Evolutionary conservation across 805 yeast species (phyloP).

Genomic region (Yamadazyma laniorum): DNA sequence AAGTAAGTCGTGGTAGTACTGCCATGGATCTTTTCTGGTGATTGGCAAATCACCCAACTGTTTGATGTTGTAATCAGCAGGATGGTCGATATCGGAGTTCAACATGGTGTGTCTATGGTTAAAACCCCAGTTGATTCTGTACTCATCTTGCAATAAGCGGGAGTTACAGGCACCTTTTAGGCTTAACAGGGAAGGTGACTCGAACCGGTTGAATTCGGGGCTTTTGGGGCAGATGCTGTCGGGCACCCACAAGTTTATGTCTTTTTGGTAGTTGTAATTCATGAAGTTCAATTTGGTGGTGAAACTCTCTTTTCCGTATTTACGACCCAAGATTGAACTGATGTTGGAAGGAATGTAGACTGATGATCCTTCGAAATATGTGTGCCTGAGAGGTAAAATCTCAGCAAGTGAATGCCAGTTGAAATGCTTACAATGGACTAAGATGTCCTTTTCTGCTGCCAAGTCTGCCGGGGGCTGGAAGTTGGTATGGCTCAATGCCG

Average conservation of each 20-base stretch:
- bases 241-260: conserved; percentile 47
- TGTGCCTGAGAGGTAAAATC: conserved; percentile 33
- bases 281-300: conserved; percentile 26
- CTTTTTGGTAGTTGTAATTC: conserved; percentile 40
- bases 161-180: conserved; percentile 41
- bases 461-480: conserved; percentile 18
- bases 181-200: conserved; percentile 21
- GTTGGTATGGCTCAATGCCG: conserved; percentile 34
- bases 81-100: conserved; percentile 23
- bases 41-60: conserved; percentile 35
- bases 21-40: conserved; percentile 40
- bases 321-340: conserved; percentile 26
- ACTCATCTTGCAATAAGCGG: conserved; percentile 36
- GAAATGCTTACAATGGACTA: conserved; percentile 39
- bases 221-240: conserved; percentile 35
- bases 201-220: conserved; percentile 25
- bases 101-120: conserved; percentile 23
- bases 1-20: conserved; percentile 25
- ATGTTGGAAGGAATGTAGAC: conserved; percentile 36
- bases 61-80: conserved; percentile 22
- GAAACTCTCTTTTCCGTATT: conserved; percentile 31
- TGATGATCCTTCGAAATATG: conserved; percentile 37
- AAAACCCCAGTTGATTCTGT: conserved; percentile 25
- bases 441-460: conserved; percentile 14
- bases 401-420: conserved; percentile 40